A percentile compares a stretch with the other conserved stretches of the same genome.
Evolutionary conservation across 495 filamentous ascomycete species (phyloP).

Genomic region (Podospora comata): DNA sequence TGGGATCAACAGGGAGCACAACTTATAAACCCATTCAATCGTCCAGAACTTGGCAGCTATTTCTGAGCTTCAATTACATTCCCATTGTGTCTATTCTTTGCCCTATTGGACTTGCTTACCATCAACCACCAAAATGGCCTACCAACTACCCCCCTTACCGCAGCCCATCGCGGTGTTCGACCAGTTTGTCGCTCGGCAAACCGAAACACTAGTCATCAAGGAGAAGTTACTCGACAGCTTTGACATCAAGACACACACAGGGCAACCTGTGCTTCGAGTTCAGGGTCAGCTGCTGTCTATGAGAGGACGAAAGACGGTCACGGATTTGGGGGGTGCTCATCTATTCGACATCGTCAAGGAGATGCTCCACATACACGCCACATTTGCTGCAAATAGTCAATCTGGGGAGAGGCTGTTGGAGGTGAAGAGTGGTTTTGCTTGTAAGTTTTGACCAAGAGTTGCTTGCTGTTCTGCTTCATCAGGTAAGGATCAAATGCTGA

Average conservation of each 20-base stretch:
- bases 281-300: constrained; percentile 44
- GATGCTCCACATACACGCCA: constrained; percentile 48
- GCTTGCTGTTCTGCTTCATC: too few species aligned
- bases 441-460: constrained; percentile 37
- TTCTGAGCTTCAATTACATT: too few species aligned
- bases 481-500: neutral
- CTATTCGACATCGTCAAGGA: constrained; percentile 54
- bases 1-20: neutral
- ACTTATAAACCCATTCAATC: neutral
- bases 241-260: constrained; percentile 46
- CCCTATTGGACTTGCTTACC: neutral
- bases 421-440: constrained; percentile 48
- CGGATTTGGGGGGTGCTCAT: constrained; percentile 43
- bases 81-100: neutral
- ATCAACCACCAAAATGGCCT: constrained; percentile 7
- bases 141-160: constrained; percentile 35
- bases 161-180: constrained; percentile 48
- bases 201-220: constrained; percentile 50
- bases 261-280: constrained; percentile 50
- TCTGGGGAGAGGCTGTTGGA: constrained; percentile 45
- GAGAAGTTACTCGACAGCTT: constrained; percentile 59
- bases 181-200: constrained; percentile 44
- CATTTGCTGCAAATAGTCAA: constrained; percentile 43
- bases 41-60: neutral
- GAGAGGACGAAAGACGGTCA: constrained; percentile 45